Conservation (phyloP, 768 basidiomycete species). For the Candolleomyces efflorescens region DNA sequence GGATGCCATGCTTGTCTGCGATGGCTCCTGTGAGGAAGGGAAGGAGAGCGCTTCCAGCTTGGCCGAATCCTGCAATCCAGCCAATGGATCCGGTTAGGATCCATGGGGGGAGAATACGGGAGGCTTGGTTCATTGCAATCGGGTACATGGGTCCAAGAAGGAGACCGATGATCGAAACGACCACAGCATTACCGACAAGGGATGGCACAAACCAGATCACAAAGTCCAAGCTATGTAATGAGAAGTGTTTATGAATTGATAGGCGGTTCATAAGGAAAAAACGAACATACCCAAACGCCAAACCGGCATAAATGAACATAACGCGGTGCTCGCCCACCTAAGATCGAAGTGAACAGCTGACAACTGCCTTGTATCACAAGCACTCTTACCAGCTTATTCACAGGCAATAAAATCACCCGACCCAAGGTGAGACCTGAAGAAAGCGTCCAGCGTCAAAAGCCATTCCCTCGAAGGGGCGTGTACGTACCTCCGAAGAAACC, state of each 20-base stretch:
- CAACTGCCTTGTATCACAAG: constrained; percentile 1
- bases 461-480: neutral
- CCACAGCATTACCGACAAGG: constrained; percentile 59
- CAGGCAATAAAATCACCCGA: constrained; percentile 51
- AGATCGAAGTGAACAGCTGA: constrained; percentile 9
- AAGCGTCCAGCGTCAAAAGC: neutral
- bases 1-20: constrained; percentile 57
- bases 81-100: constrained; percentile 64
- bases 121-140: constrained; percentile 66
- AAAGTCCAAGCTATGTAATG: constrained; percentile 48
- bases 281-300: constrained; percentile 42
- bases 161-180: constrained; percentile 63
- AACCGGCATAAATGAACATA: constrained; percentile 45
- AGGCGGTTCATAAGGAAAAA: neutral
- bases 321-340: constrained; percentile 53
- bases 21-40: constrained; percentile 74
- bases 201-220: constrained; percentile 69
- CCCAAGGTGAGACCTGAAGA: constrained; percentile 50
- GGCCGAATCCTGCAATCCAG: constrained; percentile 66
- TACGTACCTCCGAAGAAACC: constrained; percentile 18
- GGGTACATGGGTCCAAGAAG: constrained; percentile 75
- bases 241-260: neutral
- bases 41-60: constrained; percentile 65
- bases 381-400: constrained; percentile 40
- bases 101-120: constrained; percentile 66